Conservation (phyloP, 2,329 filamentous ascomycete species). For the Chrysosporium keratinophilum region DNA sequence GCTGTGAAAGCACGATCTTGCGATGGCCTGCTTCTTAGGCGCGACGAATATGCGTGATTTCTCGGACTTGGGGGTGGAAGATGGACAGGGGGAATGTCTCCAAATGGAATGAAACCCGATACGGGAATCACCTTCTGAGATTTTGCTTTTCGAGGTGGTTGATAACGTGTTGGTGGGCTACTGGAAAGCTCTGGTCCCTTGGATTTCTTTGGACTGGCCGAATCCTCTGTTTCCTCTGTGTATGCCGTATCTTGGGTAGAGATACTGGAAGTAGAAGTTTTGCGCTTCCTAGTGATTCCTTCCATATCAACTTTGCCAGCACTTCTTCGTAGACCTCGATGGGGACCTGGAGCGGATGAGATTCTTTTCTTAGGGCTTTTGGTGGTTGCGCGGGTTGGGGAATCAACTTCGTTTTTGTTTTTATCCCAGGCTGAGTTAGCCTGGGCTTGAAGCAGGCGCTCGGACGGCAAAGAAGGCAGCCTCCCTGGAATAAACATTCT, state of each 20-base stretch:
- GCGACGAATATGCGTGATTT: not conserved
- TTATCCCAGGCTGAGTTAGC: conserved; percentile 12
- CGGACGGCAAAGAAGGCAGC: conserved; percentile 38
- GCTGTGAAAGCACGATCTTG: conserved; percentile 12
- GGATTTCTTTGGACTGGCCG: no score
- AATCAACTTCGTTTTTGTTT: conserved; percentile 1
- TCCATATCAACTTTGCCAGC: not conserved
- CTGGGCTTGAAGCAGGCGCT: conserved; percentile 34
- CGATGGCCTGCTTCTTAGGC: conserved; percentile 2
- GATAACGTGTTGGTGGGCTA: conserved; percentile 3
- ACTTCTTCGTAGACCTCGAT: not conserved
- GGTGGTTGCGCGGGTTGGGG: conserved; percentile 8
- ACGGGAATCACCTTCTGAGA: not conserved
- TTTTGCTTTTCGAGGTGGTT: conserved; percentile 13
- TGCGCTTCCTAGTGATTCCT: not conserved
- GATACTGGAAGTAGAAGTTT: not conserved
- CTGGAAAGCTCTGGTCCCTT: not conserved
- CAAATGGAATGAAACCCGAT: not conserved
- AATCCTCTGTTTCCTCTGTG: not conserved
- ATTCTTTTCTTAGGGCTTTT: not conserved
- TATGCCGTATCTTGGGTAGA: not conserved
- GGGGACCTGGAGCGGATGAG: not conserved
- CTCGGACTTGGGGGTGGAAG: conserved; percentile 1
- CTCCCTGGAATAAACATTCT: conserved; percentile 35
- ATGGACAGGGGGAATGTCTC: not conserved